Evolutionary conservation across 352 stramenopile species (phyloP), one percentile per base, ranked within the genome.

Genomic region (Globisporangium megalacanthum): DNA sequence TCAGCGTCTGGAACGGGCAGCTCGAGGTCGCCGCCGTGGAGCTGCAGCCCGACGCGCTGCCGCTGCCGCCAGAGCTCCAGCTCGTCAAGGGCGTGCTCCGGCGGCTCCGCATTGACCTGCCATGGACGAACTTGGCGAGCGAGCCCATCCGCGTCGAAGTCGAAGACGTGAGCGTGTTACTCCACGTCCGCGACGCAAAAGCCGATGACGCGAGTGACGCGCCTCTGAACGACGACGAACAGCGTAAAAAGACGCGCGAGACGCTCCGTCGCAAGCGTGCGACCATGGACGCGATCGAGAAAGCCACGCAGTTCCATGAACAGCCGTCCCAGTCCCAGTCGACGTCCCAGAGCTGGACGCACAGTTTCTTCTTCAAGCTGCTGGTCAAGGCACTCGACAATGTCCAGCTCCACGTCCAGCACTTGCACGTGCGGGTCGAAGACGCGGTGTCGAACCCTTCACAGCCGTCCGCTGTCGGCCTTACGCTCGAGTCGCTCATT

Each of bases 1-100:
- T 94, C 70, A 89, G 77, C 65, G 76, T 94, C 11, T 94, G 83
- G 83, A 91, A 86, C 56, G 83, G 83, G 47, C 82, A 90, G 73
- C 86, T 94, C 60, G 79, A 92, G 70, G 71, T 94, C 45, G 81
- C 91, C 46, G 70, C 82, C 10, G 76, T 94, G 36, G 83, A 94
- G 75, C 66, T 91, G 31, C 77, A 86, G 62, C 81, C 82, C 3
- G 80, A 89, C 37, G 81, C 71, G 8, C 85, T 92, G 52, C 69
- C 75, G 41, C 65, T 94, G 58, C 70, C 83, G n/a, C 70, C 71
- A 31, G 79, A 88, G 61, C 58, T 90, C 35, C 73, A 68, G 17
- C 68, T 92, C 41, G 78, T 88, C 55, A 90, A 90, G 56, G 79
- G 78, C 46, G 90, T 78, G 53, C 68, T 94, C 55, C 83, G 87